Evolutionary conservation across 2,329 filamentous ascomycete species (phyloP), one percentile per base, ranked within the genome.

Genomic region (Trichoderma semiorbis): DNA sequence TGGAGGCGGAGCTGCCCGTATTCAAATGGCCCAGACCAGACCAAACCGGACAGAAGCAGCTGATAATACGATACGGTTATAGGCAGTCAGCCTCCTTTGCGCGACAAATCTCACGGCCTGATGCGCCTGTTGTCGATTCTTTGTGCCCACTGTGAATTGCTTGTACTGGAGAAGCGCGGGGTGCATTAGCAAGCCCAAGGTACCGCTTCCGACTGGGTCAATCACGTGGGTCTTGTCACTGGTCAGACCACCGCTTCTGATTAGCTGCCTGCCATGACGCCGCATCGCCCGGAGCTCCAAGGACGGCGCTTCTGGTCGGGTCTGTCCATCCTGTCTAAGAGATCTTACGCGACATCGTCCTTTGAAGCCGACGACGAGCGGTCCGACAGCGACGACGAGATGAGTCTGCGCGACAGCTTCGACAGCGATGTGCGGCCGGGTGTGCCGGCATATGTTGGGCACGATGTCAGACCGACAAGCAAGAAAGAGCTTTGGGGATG

Each of bases 391-490:
- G 69, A 74, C 72, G 72, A 70, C 39, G 71, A 70, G 24, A 84
- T 83, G 80, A 82, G 79, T 72, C 78, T 79, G n/a, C 75, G 78
- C 74, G 76, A 75, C 73, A 80, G 79, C 74, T 79, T 79, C 76
- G 80, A 83, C 74, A 77, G 79, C 74, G 82, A 79, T 72, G 76
- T 79, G 75, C 80, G 74, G 64, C 75, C 79, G 71, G 75, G 75
- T 74, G 75, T 75, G 73, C 81, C 88, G 69, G 86, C 89, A 71
- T 97, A 97, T 80, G 86, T 87, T 3, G 94, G 93, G 73, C 94
- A 98, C 80, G 96, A 99, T 81, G 93, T 90, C 28, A 88, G 95
- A n/a, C 89, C 92, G 70, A 98, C 96, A 11, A 97, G 93, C 80
- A 84, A 84, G 76, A 95, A 92, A 81, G 96, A 99, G 87, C 88